These are phyloP conservation scores for Tulasnella sp. DNA, from an alignment of 768 basidiomycete species.

Conservation along the genomic window DNA sequence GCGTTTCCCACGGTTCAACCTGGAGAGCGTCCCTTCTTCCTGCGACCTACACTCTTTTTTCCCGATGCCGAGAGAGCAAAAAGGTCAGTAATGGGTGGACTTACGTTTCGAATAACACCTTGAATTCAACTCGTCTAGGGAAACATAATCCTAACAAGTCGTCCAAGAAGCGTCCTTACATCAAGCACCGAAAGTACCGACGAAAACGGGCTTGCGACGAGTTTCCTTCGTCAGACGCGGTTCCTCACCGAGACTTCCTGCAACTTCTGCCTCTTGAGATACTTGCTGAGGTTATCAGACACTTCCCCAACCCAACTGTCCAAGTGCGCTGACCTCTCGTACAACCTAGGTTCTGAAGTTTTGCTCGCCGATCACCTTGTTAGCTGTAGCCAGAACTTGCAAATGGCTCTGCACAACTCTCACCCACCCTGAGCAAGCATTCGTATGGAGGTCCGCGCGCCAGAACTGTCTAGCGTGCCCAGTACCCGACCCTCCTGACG, in stretches of 20 bases:
- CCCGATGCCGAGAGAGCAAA: no score
- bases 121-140: no score
- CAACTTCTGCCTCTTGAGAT: neutral
- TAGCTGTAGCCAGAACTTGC: conserved; percentile 1
- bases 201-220: neutral
- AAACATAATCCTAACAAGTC: no score
- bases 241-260: neutral
- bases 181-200: neutral
- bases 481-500: conserved; percentile 6
- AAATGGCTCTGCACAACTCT: conserved; percentile 10
- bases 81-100: no score
- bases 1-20: neutral
- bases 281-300: neutral
- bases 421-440: neutral
- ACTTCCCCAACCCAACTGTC: no score
- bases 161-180: neutral
- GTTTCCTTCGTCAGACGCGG: neutral
- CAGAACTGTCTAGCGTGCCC: no score
- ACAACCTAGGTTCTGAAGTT: neutral
- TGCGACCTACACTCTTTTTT: no score
- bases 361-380: neutral
- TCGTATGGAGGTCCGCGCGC: conserved; percentile 7
- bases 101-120: neutral
- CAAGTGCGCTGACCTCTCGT: neutral
- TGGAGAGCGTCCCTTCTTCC: no score